phyloP scores from a whole-genome alignment of 108 stramenopile species.

The Phaeodactylum tricornutum region DNA sequence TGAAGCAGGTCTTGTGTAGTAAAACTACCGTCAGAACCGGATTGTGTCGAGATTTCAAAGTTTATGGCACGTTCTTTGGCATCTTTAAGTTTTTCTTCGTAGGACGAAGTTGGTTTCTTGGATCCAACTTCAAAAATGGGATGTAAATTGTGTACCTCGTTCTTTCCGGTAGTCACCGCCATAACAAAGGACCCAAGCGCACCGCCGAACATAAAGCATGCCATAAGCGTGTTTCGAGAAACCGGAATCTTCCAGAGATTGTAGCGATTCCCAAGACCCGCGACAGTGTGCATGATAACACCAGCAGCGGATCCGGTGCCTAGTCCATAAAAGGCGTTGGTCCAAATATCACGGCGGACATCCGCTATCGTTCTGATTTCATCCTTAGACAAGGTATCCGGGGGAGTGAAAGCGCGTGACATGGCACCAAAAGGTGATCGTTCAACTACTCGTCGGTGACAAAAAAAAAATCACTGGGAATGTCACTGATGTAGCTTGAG shows the following conservation, averaged over 20 bases:
- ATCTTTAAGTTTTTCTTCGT: too few species aligned
- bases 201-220: slow-evolving; percentile 51
- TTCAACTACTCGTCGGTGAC: too few species aligned
- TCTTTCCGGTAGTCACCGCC: slow-evolving; percentile 59
- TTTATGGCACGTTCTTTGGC: too few species aligned
- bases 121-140: slow-evolving; percentile 57
- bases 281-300: slow-evolving; percentile 22
- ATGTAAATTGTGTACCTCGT: slow-evolving; percentile 61
- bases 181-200: slow-evolving; percentile 64
- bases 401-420: slow-evolving; percentile 62
- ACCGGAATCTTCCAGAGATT: not conserved
- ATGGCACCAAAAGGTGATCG: too few species aligned
- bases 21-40: slow-evolving; percentile 6
- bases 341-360: slow-evolving; percentile 69
- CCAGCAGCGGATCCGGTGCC: slow-evolving; percentile 31
- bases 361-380: slow-evolving; percentile 52
- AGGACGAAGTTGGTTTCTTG: slow-evolving; percentile 1
- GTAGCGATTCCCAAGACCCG: slow-evolving; percentile 11
- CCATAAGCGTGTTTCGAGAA: slow-evolving; percentile 47
- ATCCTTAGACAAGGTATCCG: slow-evolving; percentile 51
- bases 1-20: too few species aligned
- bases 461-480: too few species aligned
- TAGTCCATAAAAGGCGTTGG: slow-evolving; percentile 47
- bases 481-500: too few species aligned
- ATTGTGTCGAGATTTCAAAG: not conserved